Evolutionary conservation across 441 rosid species (phyloP), one percentile per base, ranked within the genome.

Genomic region (Capsella rubella): DNA sequence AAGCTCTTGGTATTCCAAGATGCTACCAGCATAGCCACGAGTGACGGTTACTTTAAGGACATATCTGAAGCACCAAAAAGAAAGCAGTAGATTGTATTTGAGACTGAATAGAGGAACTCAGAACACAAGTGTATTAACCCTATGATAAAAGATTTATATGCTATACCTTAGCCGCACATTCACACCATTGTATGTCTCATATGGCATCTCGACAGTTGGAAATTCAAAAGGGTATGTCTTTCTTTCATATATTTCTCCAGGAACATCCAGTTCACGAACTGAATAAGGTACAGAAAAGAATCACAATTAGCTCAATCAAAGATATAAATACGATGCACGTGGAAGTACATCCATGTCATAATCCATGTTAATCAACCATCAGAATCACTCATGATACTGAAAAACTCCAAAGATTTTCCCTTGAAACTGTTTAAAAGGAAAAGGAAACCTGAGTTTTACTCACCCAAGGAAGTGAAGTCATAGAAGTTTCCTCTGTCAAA

Each of bases 201-300:
- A 84, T 3, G 98, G 98, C 99, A 95, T 95, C 88, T 93, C 98
- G 13, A 93, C 97, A 0, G 93, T 87, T 15, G 99, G 86, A 81
- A 95, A 95, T 69, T 95, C 99, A 76, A 95, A 95, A 7, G 97
- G 94, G 71, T 93, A 93, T 1, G 95, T 81, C 83, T 95, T 95
- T 55, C 88, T 84, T 78, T 95, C 99, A 67, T 89, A 90, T 83
- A 95, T 82, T 62, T 95, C 98, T 72, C 99, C 98, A 75, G 98
- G 99, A 57, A 95, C 88, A 79, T 95, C 99, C 75, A 95, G 81
- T 79, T 95, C 97, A 68, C 97, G 97, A 42, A 95, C 99, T 95
- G 87, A 82, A 74, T 29, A 59, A 60, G 16, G 21, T 3, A 0
- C 34, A 13, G 14, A 8, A 39, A 62, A 58, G n/a, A 28, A 45